Percentiles rank a stretch among this genome's conserved stretches.
Conservation (phyloP, 768 basidiomycete species). For the Phanerochaete carnosa region DNA sequence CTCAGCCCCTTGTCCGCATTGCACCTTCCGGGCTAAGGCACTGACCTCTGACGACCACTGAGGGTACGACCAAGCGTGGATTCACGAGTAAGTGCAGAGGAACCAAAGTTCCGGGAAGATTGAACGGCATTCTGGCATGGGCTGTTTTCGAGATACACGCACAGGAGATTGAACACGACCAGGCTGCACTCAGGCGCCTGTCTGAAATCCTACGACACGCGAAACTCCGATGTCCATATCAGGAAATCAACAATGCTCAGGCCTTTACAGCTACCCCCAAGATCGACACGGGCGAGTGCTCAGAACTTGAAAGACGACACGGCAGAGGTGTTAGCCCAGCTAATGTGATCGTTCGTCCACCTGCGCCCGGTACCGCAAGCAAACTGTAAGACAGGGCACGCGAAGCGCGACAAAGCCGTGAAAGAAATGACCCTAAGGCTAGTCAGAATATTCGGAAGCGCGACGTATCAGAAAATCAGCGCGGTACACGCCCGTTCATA, state of each 20-base stretch:
- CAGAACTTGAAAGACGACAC: no score
- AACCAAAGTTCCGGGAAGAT: slow-evolving; percentile 66
- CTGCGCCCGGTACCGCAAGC: no score
- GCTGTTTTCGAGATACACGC: background rate
- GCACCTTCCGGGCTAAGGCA: background rate
- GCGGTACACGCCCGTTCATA: no score
- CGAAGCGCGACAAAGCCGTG: no score
- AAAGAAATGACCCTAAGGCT: no score
- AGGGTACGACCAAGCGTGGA: slow-evolving; percentile 67
- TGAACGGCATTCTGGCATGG: slow-evolving; percentile 62
- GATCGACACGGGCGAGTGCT: no score
- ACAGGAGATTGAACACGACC: background rate
- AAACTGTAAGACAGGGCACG: no score
- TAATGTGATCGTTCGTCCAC: no score
- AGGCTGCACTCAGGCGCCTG: background rate
- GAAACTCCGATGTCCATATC: background rate
- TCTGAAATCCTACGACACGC: background rate
- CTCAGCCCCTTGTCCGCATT: background rate
- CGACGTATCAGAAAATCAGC: no score
- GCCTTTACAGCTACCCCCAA: no score
- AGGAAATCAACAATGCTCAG: background rate
- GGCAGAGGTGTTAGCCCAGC: no score
- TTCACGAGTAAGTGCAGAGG: slow-evolving; percentile 68
- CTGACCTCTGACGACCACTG: slow-evolving; percentile 63
- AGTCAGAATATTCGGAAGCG: no score